Evolutionary conservation across 129 eudicot species (phyloP), one percentile per base, ranked within the genome.

Genomic region (Smallanthus sonchifolius): DNA sequence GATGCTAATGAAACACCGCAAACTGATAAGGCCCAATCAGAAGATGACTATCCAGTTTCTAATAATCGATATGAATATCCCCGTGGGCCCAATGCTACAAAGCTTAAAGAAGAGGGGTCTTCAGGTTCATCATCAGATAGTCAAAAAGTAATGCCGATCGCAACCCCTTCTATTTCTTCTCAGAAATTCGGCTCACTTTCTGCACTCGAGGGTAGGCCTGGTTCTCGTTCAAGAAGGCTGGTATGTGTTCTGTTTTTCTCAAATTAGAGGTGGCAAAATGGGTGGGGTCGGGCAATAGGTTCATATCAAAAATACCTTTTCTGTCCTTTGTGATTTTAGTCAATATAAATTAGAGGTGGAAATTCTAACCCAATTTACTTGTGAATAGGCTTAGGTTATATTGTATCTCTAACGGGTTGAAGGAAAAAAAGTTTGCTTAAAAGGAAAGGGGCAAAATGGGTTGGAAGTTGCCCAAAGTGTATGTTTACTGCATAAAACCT

Each of bases 151-250:
- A 42, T 63, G 47, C 85, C 80, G 35, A 78, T 75, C 35, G 96
- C 83, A 1, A 87, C 91, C 19, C 97, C 99, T 34, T 87, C 98
- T 56, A 77, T 75, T 24, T 90, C 98, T 77, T 85, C 96, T 62
- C 95, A 86, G 83, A 94, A 94, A 75, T 94, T 94, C 37, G 95
- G 93, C 7, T 91, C 97, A 3, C 89, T 94, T 47, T 94, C 99
- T 61, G 99, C 99, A 59, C 71, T 94, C 13, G 99, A 94, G 72
- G 85, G 83, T 13, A 87, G 93, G 84, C 95, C 93, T 34, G 82
- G 87, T 79, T 88, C 99, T 69, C 83, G 77, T 39, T 85, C 99
- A 4, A 94, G 84, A 74, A 82, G 84, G 82, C 65, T 78, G 92
- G 98, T 94, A 82, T 55, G 84, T 77, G 19, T 54, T 49, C 35